A percentile compares a stretch with the other conserved stretches of the same genome.
Conservation (phyloP, 176 grass and related monocot species). For the Zizania latifolia region DNA sequence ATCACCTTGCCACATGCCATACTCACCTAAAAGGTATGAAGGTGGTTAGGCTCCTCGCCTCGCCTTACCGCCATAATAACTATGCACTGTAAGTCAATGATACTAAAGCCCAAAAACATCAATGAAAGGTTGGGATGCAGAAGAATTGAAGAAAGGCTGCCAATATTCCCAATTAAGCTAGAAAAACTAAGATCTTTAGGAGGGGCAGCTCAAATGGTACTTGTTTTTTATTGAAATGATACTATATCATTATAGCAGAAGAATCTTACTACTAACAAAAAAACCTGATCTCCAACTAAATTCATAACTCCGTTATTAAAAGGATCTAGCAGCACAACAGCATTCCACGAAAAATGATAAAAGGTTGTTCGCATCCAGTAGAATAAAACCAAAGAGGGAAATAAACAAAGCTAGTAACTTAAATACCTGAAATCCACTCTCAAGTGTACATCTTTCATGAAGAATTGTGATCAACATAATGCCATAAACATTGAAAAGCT, state of each 20-base stretch:
- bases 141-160: not conserved
- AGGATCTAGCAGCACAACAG: not conserved
- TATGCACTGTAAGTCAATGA: not conserved
- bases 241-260: not conserved
- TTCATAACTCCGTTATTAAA: not conserved
- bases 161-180: not conserved
- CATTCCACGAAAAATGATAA: not conserved
- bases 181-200: not conserved
- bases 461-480: slow-evolving; percentile 8
- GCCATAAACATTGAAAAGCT: not conserved
- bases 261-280: not conserved
- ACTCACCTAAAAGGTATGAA: too few species aligned
- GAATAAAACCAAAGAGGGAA: not conserved
- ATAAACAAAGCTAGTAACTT: not conserved
- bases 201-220: not conserved
- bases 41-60: too few species aligned
- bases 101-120: not conserved
- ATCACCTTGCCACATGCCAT: too few species aligned
- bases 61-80: too few species aligned
- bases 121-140: not conserved
- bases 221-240: not conserved
- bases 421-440: not conserved
- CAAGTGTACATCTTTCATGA: not conserved
- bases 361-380: not conserved
- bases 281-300: not conserved